Evolutionary conservation across 176 grass and related monocot genomes (phyloP).

Genomic region (Cocos nucifera): DNA sequence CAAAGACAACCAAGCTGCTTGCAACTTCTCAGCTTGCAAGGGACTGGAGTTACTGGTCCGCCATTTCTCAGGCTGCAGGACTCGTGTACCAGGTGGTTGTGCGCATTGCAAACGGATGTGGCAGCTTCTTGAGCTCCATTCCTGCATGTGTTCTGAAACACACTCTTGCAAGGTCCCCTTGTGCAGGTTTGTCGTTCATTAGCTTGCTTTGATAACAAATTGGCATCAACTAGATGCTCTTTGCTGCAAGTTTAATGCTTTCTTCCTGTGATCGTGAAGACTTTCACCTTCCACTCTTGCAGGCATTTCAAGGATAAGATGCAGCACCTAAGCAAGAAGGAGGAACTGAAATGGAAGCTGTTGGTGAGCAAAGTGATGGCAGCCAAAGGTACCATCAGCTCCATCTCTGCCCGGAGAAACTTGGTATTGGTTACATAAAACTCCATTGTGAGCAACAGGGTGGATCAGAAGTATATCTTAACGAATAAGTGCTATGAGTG

Average conservation of each 20-base stretch:
- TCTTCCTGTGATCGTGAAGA: too few species aligned
- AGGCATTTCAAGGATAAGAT: slow-evolving; percentile 81
- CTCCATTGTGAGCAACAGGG: too few species aligned
- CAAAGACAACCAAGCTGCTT: slow-evolving; percentile 7
- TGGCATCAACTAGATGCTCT: too few species aligned
- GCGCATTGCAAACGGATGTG: slow-evolving; percentile 74
- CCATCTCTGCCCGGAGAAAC: slow-evolving; percentile 23
- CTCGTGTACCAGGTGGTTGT: slow-evolving; percentile 67
- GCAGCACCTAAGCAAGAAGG: slow-evolving; percentile 40
- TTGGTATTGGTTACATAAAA: neutral
- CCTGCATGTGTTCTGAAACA: slow-evolving; percentile 46
- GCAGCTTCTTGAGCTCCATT: slow-evolving; percentile 88
- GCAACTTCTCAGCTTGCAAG: slow-evolving; percentile 34
- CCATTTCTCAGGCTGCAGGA: slow-evolving; percentile 56
- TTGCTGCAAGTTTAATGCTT: too few species aligned
- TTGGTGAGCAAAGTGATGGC: slow-evolving; percentile 52
- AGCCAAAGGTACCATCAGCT: slow-evolving; percentile 31
- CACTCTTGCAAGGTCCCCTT: slow-evolving; percentile 71
- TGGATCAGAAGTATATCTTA: too few species aligned
- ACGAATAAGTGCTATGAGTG: too few species aligned
- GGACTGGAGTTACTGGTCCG: slow-evolving; percentile 60
- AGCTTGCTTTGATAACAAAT: too few species aligned
- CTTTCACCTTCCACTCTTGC: neutral
- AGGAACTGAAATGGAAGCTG: slow-evolving; percentile 59
- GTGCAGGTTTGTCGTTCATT: slow-evolving; percentile 34